Evolutionary conservation across 441 rosid species (phyloP), one percentile per base, ranked within the genome.

Genomic region (Viola pubescens): DNA sequence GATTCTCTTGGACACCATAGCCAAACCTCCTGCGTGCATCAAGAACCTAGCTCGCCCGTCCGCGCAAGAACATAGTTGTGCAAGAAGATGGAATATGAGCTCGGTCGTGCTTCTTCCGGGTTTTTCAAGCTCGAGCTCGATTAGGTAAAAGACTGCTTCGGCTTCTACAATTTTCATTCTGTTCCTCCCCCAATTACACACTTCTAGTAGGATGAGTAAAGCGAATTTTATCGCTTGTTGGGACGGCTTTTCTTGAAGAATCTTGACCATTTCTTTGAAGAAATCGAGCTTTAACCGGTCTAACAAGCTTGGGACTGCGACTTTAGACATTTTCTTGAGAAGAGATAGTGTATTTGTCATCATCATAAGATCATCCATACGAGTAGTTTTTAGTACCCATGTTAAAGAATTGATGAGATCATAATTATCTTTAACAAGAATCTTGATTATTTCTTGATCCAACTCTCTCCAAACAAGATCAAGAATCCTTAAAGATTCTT

Each of bases 1-100:
- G 3, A 73, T 73, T 60, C 84, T 68, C 63, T 81, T 84, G 0
- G 83, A 49, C 39, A 80, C 19, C 82, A 84, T 68, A 0, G 87
- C 89, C 2, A 78, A 62, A 16, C 79, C 64, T 3, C 83, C 87
- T 0, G 82, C 78, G 37, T 84, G 87, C 6, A 53, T 37, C 5
- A 80, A 61, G 19, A 81, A 62, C 64, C 73, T 61, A 1, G 44
- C 73, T 62, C 87, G 64, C 37, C 89, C 87, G 0, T 73, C 82
- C 0, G 83, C 85, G 4, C 78, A 69, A 0, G 75, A 73, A 37
- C 89, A 81, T 13, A 79, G 62, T n/a, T 71, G 63, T 6, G 81
- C 77, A 58, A 84, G 13, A 1, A 80, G 79, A 52, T 66, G 58
- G 48, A 81, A 60, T 19, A 67, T 67, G n/a, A 79, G 72, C 58